A percentile compares a stretch with the other conserved stretches of the same genome.
These are phyloP conservation scores for Vitis rupestris DNA, from an alignment of 164 flowering plant genomes.

Conservation along the genomic window DNA sequence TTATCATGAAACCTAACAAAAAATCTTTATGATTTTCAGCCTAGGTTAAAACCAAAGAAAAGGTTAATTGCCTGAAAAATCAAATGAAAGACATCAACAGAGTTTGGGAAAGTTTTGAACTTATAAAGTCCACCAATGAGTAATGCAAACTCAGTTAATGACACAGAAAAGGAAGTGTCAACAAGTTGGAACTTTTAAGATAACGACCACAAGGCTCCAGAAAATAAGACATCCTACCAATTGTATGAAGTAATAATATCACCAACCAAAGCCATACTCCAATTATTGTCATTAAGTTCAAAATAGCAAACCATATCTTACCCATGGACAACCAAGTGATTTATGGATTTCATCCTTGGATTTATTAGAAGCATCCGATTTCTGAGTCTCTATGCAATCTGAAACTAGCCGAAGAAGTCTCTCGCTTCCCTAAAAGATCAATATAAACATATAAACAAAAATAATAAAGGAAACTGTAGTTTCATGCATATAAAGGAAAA, in stretches of 20 bases:
- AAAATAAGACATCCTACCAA: background rate
- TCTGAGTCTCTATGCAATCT: constrained; percentile 31
- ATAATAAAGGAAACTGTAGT: background rate
- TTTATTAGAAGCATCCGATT: constrained; percentile 11
- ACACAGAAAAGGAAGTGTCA: no score
- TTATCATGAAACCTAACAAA: no score
- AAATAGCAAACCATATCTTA: constrained; percentile 22
- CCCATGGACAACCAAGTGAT: constrained; percentile 38
- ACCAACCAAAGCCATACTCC: background rate
- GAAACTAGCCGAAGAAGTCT: constrained; percentile 73
- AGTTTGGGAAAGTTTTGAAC: no score
- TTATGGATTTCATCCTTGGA: constrained; percentile 13
- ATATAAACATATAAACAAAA: constrained; percentile 4
- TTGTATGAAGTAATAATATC: background rate
- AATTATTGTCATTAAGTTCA: background rate
- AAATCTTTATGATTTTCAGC: no score
- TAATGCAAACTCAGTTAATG: no score
- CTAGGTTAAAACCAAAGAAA: no score
- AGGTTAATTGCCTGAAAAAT: no score
- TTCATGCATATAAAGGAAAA: constrained; percentile 6
- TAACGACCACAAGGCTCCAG: background rate
- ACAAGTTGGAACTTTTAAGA: no score
- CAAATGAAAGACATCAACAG: no score
- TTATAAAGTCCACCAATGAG: no score
- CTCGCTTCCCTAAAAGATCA: constrained; percentile 72